Evolutionary conservation across 2,329 filamentous ascomycete species (phyloP), one percentile per base, ranked within the genome.

Genomic region (Penicillium sumatraense): DNA sequence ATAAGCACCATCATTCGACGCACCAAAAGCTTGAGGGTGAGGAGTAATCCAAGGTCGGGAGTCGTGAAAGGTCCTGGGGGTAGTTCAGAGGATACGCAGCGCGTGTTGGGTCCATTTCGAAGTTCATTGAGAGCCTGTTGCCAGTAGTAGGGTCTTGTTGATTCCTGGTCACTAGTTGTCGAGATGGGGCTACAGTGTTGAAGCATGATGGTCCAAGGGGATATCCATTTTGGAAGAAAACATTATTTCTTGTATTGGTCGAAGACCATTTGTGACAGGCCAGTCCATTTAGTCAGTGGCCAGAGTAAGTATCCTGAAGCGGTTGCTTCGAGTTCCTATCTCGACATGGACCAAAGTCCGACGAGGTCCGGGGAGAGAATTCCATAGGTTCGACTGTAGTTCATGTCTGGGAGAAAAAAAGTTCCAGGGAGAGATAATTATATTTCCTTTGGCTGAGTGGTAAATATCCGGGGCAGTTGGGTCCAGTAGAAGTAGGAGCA

Each of bases 321-420:
- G 46, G 50, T 48, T 48, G 56, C 56, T 54, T 62, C 29, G 45
- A 41, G 41, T 47, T 52, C 51, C 58, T 20, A 49, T 58, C 6
- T 49, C 42, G 47, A 53, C 21, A 54, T 11, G 49, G 52, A 58
- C 61, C 62, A 51, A 58, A 60, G 58, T 60, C 63, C 60, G 29
- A 16, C 21, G 41, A 36, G 41, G 21, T 60, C 61, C 60, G 54
- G 20, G 49, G 51, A 36, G 16, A 42, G 33, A 33, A 23, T 44
- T 48, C 50, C 38, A 41, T 27, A n/a, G 49, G 24, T 49, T 45
- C 35, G 54, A 38, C 36, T 62, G 41, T 2, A 35, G 51, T 29
- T 51, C 53, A 60, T 24, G 54, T 36, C 45, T 47, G 51, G n/a
- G 56, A 49, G 36, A 49, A 46, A 26, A 49, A 31, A 38, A 38